These are phyloP conservation scores for Ceratonia siliqua DNA, from an alignment of 306 rosid genomes.

Conservation along the genomic window DNA sequence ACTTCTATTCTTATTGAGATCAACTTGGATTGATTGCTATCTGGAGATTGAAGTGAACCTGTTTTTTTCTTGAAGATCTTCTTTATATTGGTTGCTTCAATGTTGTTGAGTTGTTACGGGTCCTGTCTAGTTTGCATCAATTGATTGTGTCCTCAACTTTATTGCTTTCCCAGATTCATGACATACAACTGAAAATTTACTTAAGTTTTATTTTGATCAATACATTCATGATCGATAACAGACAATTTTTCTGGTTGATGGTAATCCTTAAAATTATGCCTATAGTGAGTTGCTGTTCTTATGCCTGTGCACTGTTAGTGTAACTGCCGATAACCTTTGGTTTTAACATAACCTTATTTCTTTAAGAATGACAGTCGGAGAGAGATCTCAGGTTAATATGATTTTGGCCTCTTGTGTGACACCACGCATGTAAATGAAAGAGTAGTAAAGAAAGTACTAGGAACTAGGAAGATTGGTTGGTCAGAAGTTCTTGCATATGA, in stretches of 20 bases:
- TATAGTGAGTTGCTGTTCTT: neutral
- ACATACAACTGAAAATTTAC: neutral
- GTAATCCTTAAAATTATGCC: neutral
- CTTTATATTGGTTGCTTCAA: neutral
- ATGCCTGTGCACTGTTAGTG: neutral
- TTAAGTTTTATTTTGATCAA: neutral
- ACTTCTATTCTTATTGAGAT: no score
- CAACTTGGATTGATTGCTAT: conserved; percentile 21
- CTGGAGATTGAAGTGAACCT: conserved; percentile 11
- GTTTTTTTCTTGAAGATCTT: conserved; percentile 2
- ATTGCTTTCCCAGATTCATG: neutral
- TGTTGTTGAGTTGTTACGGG: neutral
- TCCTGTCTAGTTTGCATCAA: conserved; percentile 13
- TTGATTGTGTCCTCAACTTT: neutral
- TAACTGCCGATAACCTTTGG: neutral
- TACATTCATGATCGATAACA: neutral
- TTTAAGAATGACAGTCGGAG: neutral
- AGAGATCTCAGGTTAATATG: conserved; percentile 2
- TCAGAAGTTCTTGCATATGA: neutral
- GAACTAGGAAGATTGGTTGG: neutral
- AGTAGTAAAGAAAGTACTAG: conserved; percentile 13
- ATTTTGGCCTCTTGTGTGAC: neutral
- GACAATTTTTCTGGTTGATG: conserved; percentile 4
- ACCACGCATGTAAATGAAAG: neutral
- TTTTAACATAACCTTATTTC: conserved; percentile 4